Evolutionary conservation across 352 stramenopile species (phyloP).

Genomic region (Halophytophthora polymorphica): DNA sequence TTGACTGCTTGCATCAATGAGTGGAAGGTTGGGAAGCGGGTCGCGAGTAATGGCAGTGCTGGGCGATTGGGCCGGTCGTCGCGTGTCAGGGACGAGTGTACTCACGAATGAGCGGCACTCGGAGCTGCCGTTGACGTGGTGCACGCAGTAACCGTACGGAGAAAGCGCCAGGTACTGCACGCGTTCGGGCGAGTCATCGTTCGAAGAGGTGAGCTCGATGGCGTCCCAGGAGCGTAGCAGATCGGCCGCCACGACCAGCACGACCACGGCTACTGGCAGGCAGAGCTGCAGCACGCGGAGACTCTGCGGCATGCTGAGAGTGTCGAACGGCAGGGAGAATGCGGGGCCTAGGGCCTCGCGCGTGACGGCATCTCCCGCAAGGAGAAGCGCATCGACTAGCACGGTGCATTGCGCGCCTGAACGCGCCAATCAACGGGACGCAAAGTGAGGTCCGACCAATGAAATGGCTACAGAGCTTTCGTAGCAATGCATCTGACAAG

Average conservation of each 20-base stretch:
- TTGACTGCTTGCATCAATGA: conserved; percentile 4
- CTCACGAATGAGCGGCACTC: conserved; percentile 44
- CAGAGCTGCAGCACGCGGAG: conserved; percentile 16
- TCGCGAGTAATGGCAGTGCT: conserved; percentile 6
- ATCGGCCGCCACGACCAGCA: conserved; percentile 24
- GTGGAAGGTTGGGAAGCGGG: conserved; percentile 5
- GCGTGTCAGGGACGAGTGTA: conserved; percentile 23
- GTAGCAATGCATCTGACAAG: conserved; percentile 1
- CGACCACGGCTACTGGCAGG: conserved; percentile 24
- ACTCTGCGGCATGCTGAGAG: conserved; percentile 14
- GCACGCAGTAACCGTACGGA: conserved; percentile 44
- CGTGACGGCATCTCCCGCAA: too few relatives aligned
- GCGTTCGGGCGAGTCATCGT: not conserved
- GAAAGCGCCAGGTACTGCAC: conserved; percentile 34
- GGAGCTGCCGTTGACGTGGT: conserved; percentile 25
- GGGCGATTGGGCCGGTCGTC: conserved; percentile 11
- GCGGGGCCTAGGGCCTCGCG: too few relatives aligned
- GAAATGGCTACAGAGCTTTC: conserved; percentile 11
- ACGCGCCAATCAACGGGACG: conserved; percentile 27
- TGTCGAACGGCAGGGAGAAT: too few relatives aligned
- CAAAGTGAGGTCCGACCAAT: not conserved
- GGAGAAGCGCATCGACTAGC: too few relatives aligned
- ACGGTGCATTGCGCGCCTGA: too few relatives aligned
- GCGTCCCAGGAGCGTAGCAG: conserved; percentile 33
- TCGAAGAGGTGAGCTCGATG: conserved; percentile 17